These are phyloP conservation scores for Penicillium italicum DNA, from an alignment of 2,329 filamentous ascomycete species.

Conservation along the genomic window DNA sequence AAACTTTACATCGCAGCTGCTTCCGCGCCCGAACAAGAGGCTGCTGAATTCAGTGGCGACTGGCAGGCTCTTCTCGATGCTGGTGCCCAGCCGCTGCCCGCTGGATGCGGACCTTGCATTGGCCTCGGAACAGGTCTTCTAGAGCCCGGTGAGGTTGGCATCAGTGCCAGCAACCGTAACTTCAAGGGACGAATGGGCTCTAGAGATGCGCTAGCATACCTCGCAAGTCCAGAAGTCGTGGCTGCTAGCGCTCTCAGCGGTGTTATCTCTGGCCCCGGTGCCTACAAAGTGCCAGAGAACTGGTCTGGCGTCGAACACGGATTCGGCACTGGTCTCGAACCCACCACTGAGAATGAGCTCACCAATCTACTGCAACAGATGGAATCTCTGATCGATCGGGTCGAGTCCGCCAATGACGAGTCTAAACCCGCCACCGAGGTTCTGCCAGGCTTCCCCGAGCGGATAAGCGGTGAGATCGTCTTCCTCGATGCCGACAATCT, in stretches of 20 bases:
- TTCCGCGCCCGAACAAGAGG: conserved; percentile 70
- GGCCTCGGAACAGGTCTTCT: conserved; percentile 76
- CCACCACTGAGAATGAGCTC: conserved; percentile 64
- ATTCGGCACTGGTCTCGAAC: conserved; percentile 62
- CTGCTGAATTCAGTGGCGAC: conserved; percentile 74
- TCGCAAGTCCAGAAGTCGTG: conserved; percentile 85
- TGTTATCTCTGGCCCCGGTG: conserved; percentile 62
- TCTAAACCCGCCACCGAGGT: conserved; percentile 57
- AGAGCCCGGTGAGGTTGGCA: conserved; percentile 80
- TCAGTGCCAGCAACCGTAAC: conserved; percentile 80
- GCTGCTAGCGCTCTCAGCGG: conserved; percentile 75
- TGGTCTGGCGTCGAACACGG: conserved; percentile 61
- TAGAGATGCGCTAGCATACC: conserved; percentile 74
- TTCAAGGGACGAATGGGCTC: conserved; percentile 90
- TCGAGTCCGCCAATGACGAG: conserved; percentile 42
- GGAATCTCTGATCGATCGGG: conserved; percentile 58
- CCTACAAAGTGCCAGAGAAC: conserved; percentile 69
- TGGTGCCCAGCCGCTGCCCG: conserved; percentile 67
- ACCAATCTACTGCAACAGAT: conserved; percentile 67
- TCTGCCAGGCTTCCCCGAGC: conserved; percentile 80
- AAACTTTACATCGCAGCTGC: conserved; percentile 89
- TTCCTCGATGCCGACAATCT: conserved; percentile 85
- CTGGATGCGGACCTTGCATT: conserved; percentile 82
- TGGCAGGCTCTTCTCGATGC: conserved; percentile 81
- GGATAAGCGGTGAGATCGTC: conserved; percentile 78